Base-by-base conservation (phyloP, 106 monocot species). In the Phalaenopsis aphrodite region DNA sequence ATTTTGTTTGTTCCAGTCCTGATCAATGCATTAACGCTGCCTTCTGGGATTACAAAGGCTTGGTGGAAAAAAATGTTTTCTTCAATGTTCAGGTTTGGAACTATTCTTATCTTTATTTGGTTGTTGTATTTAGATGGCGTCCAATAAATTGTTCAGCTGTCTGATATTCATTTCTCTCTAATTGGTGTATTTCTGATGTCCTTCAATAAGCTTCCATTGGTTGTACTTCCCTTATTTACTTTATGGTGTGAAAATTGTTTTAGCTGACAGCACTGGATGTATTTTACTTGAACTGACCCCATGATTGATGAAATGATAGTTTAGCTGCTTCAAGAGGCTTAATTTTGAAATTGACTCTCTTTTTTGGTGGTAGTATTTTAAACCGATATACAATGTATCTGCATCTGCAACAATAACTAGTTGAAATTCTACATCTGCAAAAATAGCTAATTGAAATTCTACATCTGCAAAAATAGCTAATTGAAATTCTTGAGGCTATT, bases 121-220 rank as follows among this genome's bases (percentile, higher is more conserved):
- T 52, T 76, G 46, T n/a, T 76, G 76, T 76, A 47, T 48, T 75
- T 42, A 48, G 41, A 48, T 48, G 48, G 75, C 45, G 12, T 76
- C 76, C 23, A 76, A 76, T 76, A 76, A 76, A 49, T 49, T 12
- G 49, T 15, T 76, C 49, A 52, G 48, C 76, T 76, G 3, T 14
- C 38, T 39, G 38, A 69, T 76, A 30, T 52, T 76, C 30, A 49
- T 52, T 52, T 76, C 76, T 24, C 21, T 76, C 43, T 45, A 42
- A 42, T 45, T 74, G 42, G 43, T 74, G 74, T 43, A 42, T 74
- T 74, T 74, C 5, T 45, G n/a, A 42, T 74, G 43, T 74, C 45
- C 74, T 42, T 74, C 43, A 74, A 45, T 69, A 38, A 69, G 14
- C 39, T 36, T 61, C 21, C 8, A 61, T n/a, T 61, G 52, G 8